Evolutionary conservation across 495 filamentous ascomycete genomes (phyloP).

Genomic region (Cryomyces antarcticus): DNA sequence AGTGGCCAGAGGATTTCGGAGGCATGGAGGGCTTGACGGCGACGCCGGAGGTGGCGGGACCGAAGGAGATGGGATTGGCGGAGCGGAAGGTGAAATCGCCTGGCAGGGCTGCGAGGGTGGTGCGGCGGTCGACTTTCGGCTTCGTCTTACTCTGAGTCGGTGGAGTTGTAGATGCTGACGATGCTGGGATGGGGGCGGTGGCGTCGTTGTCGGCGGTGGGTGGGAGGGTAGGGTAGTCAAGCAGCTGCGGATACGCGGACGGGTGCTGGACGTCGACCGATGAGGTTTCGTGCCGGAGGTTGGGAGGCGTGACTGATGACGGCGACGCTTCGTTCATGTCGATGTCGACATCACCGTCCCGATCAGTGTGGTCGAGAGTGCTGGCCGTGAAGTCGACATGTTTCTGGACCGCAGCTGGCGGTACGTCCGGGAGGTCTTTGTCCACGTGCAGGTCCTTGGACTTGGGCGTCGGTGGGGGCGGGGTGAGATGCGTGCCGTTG

Average conservation of each 20-base stretch:
- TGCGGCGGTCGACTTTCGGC: not conserved
- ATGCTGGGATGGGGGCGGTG: not conserved
- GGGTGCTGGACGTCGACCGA: too few relatives aligned
- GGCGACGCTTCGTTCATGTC: conserved; percentile 2
- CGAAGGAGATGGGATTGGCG: conserved; percentile 13
- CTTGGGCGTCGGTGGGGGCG: conserved; percentile 27
- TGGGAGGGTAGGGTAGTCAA: conserved; percentile 11
- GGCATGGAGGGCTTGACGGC: not conserved
- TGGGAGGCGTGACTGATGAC: not conserved
- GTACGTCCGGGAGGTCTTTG: conserved; percentile 16
- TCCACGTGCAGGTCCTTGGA: conserved; percentile 8
- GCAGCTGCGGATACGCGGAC: conserved; percentile 3
- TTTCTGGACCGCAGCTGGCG: conserved; percentile 22
- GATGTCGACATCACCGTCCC: conserved; percentile 12
- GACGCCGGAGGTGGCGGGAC: conserved; percentile 3
- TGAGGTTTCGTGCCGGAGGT: not conserved
- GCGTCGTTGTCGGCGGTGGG: not conserved
- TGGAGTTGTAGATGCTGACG: not conserved
- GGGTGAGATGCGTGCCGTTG: conserved; percentile 35
- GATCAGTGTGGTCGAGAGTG: conserved; percentile 20
- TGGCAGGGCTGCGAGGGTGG: conserved; percentile 4
- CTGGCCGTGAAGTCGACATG: conserved; percentile 39
- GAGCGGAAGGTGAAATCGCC: conserved; percentile 20
- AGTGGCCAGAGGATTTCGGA: too few relatives aligned
- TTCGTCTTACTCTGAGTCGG: conserved; percentile 7